Evolutionary conservation across 2,329 filamentous ascomycete species (phyloP).

Genomic region (Phoma herbarum): DNA sequence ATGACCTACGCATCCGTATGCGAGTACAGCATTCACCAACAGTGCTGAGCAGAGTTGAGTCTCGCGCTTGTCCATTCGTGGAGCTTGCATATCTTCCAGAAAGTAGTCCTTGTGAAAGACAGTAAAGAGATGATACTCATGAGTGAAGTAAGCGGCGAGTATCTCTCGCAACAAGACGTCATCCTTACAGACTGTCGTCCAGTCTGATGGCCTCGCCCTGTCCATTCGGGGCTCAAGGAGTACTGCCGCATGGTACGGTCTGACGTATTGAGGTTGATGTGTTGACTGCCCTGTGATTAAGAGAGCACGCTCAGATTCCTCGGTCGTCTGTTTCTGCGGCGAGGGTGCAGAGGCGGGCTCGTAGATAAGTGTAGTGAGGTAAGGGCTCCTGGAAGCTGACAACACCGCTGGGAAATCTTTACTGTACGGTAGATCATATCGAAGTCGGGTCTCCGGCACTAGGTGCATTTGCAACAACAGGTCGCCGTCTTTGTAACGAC

Average conservation of each 20-base stretch:
- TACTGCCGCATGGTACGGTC: neutral
- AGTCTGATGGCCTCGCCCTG: neutral
- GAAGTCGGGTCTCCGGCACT: neutral
- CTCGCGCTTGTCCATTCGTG: neutral
- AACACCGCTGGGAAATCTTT: neutral
- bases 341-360: too few relatives aligned
- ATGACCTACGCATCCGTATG: neutral
- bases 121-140: neutral
- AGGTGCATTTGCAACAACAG: neutral
- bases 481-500: neutral
- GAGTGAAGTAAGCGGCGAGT: neutral
- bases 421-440: neutral
- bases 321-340: too few relatives aligned
- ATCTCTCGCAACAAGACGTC: neutral
- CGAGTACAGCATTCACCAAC: neutral
- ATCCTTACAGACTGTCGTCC: neutral
- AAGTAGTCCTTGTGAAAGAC: neutral
- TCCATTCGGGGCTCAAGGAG: neutral
- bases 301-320: too few relatives aligned
- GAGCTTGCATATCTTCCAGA: neutral
- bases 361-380: neutral
- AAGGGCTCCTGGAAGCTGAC: neutral
- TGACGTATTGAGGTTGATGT: neutral
- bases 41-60: neutral
- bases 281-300: too few relatives aligned